phyloP scores from a whole-genome alignment of 2,329 filamentous ascomycete species.

The Fusarium udum region DNA sequence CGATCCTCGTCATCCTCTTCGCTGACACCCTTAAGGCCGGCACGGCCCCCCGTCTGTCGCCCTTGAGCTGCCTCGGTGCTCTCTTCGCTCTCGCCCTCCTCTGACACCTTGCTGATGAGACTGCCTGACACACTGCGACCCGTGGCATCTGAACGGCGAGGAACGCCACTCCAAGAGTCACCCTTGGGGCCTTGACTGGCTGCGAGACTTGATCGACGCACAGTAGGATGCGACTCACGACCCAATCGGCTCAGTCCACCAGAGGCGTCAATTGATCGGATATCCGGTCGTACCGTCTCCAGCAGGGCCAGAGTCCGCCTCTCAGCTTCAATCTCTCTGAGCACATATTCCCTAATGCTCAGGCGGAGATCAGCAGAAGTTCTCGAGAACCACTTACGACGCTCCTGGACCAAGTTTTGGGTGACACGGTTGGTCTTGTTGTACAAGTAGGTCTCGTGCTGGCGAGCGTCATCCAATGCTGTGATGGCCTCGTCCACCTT shows the following conservation, averaged over 20 bases:
- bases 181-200: constrained; percentile 95
- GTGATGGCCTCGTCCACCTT: constrained; percentile 98
- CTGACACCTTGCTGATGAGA: constrained; percentile 70
- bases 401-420: constrained; percentile 85
- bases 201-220: constrained; percentile 78
- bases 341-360: constrained; percentile 89
- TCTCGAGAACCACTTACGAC: constrained; percentile 88
- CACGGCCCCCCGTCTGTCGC: constrained; percentile 52
- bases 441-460: constrained; percentile 80
- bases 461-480: constrained; percentile 85
- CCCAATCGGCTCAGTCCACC: constrained; percentile 91
- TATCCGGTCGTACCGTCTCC: constrained; percentile 92
- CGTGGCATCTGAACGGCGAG: constrained; percentile 80
- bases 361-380: constrained; percentile 85
- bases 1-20: constrained; percentile 93
- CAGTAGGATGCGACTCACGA: constrained; percentile 82
- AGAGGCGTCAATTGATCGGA: constrained; percentile 89
- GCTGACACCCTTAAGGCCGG: constrained; percentile 65
- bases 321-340: constrained; percentile 95
- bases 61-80: constrained; percentile 50
- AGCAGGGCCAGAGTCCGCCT: constrained; percentile 88
- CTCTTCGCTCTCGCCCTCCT: constrained; percentile 66
- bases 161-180: constrained; percentile 97
- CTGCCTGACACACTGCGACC: constrained; percentile 80
- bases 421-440: constrained; percentile 92